A percentile compares a stretch with the other conserved stretches of the same genome.
Evolutionary conservation across 768 basidiomycete genomes (phyloP).

Genomic region (Russula sp.): DNA sequence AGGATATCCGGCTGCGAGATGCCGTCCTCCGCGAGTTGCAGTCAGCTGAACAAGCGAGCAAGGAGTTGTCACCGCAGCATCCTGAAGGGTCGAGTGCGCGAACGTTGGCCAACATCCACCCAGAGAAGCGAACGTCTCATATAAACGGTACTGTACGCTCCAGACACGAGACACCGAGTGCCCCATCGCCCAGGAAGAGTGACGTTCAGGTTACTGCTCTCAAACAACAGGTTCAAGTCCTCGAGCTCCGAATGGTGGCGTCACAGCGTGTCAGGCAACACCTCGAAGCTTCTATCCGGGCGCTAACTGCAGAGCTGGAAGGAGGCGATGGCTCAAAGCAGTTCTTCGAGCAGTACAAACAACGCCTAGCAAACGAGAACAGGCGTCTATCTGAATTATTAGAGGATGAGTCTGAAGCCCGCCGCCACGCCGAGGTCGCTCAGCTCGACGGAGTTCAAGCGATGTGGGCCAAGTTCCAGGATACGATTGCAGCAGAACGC

Average conservation of each 20-base stretch:
- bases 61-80: slow-evolving; percentile 40
- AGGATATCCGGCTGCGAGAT: slow-evolving; percentile 54
- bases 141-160: slow-evolving; percentile 31
- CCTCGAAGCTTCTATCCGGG: slow-evolving; percentile 50
- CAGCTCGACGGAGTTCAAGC: slow-evolving; percentile 57
- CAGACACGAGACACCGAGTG: slow-evolving; percentile 33
- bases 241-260: slow-evolving; percentile 61
- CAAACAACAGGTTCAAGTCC: slow-evolving; percentile 56
- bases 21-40: slow-evolving; percentile 58
- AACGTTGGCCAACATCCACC: slow-evolving; percentile 39
- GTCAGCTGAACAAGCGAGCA: slow-evolving; percentile 49
- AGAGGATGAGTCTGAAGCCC: slow-evolving; percentile 57
- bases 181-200: slow-evolving; percentile 37
- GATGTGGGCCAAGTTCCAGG: slow-evolving; percentile 61
- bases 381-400: slow-evolving; percentile 45
- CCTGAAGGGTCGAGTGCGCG: slow-evolving; percentile 29
- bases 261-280: slow-evolving; percentile 61
- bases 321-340: slow-evolving; percentile 59
- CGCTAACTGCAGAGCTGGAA: slow-evolving; percentile 54
- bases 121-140: slow-evolving; percentile 35
- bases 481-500: slow-evolving; percentile 49
- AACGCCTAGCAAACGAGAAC: slow-evolving; percentile 53
- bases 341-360: slow-evolving; percentile 49
- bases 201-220: slow-evolving; percentile 42
- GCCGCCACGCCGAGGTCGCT: slow-evolving; percentile 51